Evolutionary conservation across 192 early-diverging fungal genomes (phyloP).

Genomic region (Podila epicladia): DNA sequence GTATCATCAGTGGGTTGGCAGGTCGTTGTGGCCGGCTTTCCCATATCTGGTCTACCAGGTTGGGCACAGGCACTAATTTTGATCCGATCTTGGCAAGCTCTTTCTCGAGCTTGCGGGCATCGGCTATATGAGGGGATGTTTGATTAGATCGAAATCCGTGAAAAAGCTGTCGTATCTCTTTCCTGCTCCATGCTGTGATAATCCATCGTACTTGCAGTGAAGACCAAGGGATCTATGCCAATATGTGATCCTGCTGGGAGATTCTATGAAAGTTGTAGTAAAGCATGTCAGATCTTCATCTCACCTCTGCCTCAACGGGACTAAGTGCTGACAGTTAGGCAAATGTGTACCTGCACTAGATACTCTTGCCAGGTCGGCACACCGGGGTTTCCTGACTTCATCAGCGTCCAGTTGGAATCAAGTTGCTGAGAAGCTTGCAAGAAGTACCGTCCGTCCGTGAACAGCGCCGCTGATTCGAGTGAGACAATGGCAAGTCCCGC

Average conservation of each 20-base stretch:
- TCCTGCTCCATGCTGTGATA: too few species aligned
- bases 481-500: constrained; percentile 91
- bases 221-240: not conserved
- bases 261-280: too few species aligned
- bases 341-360: constrained; percentile 67
- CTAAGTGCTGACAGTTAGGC: not conserved
- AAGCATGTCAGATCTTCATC: not conserved
- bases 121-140: constrained; percentile 27
- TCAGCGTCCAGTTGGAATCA: constrained; percentile 86
- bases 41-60: constrained; percentile 94
- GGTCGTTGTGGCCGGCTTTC: constrained; percentile 75
- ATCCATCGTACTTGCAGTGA: too few species aligned
- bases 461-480: constrained; percentile 80
- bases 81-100: constrained; percentile 67
- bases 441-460: constrained; percentile 98
- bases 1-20: constrained; percentile 17
- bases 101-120: constrained; percentile 63
- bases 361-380: constrained; percentile 93
- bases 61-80: constrained; percentile 72
- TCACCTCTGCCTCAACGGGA: not conserved
- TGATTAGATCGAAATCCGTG: not conserved
- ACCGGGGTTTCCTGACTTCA: constrained; percentile 88
- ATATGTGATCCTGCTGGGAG: not conserved
- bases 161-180: not conserved
- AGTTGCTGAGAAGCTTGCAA: constrained; percentile 94